A percentile compares a stretch with the other conserved stretches of the same genome.
phyloP scores from a whole-genome alignment of 441 rosid genomes.

The Eutrema salsugineum region DNA sequence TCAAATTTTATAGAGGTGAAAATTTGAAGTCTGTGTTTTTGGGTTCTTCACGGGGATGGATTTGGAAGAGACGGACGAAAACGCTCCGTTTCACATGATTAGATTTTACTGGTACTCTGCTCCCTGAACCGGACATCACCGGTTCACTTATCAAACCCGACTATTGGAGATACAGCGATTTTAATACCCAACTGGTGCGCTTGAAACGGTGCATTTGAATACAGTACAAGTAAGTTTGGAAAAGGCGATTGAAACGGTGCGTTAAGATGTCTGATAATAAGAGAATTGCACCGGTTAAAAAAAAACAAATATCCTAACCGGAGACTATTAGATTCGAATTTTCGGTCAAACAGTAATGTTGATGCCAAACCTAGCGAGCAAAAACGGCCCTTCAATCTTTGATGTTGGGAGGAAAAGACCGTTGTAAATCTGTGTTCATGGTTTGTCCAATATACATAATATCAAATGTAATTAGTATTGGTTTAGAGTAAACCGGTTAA shows the following conservation, averaged over 20 bases:
- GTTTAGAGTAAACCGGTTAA: no score
- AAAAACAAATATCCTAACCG: neutral
- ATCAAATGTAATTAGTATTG: no score
- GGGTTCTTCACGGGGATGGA: no score
- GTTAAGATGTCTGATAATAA: neutral
- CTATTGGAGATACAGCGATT: neutral
- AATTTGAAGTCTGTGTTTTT: no score
- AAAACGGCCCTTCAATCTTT: neutral
- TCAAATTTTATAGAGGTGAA: no score
- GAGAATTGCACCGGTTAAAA: neutral
- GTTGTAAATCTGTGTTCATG: slow-evolving; percentile 31
- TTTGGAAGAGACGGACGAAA: no score
- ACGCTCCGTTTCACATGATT: no score
- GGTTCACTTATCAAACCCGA: neutral
- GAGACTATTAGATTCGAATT: neutral
- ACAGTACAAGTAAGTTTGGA: no score
- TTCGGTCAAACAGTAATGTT: neutral
- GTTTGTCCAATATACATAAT: no score
- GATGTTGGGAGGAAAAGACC: slow-evolving; percentile 22
- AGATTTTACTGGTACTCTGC: no score
- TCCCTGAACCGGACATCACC: neutral
- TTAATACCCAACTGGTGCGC: neutral
- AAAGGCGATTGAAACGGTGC: neutral
- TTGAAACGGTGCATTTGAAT: no score
- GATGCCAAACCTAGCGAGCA: slow-evolving; percentile 13